Evolutionary conservation across 345 rosid genomes (phyloP).

Genomic region (Tarenaya hassleriana): DNA sequence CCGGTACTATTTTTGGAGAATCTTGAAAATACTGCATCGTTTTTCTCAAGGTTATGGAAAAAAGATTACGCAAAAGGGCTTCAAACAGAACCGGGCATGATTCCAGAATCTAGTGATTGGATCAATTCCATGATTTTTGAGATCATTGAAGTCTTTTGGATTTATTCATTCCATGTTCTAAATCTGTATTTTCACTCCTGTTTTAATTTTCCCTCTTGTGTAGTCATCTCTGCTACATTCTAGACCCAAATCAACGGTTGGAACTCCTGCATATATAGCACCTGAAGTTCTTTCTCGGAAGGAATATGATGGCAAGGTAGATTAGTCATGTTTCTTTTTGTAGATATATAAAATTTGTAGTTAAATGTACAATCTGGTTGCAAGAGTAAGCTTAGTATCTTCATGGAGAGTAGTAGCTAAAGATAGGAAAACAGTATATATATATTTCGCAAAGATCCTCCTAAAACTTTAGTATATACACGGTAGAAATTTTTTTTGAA

Average conservation of each 20-base stretch:
- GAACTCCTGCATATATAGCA: constrained; percentile 93
- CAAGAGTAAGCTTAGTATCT: background rate
- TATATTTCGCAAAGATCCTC: background rate
- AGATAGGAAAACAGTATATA: background rate
- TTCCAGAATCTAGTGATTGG: background rate
- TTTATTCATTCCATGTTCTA: background rate
- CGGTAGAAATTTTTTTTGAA: no score
- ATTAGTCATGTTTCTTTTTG: constrained; percentile 2
- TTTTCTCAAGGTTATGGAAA: background rate
- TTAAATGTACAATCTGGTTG: background rate
- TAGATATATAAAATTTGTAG: background rate
- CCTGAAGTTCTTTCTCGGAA: constrained; percentile 78
- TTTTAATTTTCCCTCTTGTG: constrained; percentile 7
- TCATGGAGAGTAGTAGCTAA: background rate
- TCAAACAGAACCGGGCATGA: no score
- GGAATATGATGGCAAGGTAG: constrained; percentile 82
- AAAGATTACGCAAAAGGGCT: no score
- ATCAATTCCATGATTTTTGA: background rate
- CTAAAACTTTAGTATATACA: background rate
- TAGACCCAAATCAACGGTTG: constrained; percentile 86
- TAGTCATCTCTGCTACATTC: constrained; percentile 84
- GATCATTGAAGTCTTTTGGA: background rate
- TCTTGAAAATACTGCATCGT: background rate
- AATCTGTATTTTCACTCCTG: constrained; percentile 7
- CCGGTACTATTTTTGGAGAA: constrained; percentile 28